Evolutionary conservation across 345 rosid species (phyloP).

Genomic region (Carallia pectinifolia): DNA sequence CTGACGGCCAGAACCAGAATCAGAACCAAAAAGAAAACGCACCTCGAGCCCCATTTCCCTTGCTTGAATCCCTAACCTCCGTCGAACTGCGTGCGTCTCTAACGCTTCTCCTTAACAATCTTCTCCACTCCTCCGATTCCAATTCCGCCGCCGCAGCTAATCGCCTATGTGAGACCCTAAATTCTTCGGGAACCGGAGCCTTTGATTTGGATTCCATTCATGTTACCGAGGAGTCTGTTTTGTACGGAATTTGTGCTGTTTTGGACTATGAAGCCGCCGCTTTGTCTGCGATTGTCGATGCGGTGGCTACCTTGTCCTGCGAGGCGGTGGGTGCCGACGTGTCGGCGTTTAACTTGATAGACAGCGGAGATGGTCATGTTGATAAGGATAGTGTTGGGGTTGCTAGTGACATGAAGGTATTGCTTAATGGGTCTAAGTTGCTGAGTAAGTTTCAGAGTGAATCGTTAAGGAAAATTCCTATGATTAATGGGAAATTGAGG

Average conservation of each 20-base stretch:
- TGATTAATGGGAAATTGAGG: constrained; percentile 59
- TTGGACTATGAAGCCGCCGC: constrained; percentile 54
- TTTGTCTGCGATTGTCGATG: constrained; percentile 49
- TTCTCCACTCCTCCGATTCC: constrained; percentile 39
- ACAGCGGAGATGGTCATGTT: constrained; percentile 65
- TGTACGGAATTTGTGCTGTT: constrained; percentile 53
- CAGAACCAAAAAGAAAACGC: no score
- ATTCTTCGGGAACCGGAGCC: constrained; percentile 17
- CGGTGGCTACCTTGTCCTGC: constrained; percentile 70
- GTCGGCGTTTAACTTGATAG: constrained; percentile 45
- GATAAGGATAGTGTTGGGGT: constrained; percentile 64
- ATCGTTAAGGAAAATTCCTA: constrained; percentile 46
- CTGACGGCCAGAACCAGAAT: constrained; percentile 26
- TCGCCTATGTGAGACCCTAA: constrained; percentile 34
- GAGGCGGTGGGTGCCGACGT: constrained; percentile 59
- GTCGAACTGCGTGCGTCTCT: constrained; percentile 53
- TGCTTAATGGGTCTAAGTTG: constrained; percentile 69
- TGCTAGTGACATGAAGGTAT: constrained; percentile 68
- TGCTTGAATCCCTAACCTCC: constrained; percentile 22
- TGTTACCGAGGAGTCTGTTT: constrained; percentile 41
- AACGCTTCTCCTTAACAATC: constrained; percentile 54
- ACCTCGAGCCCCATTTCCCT: no score
- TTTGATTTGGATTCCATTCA: constrained; percentile 22
- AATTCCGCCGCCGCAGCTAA: constrained; percentile 28
- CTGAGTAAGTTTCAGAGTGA: constrained; percentile 40